A percentile compares a stretch with the other conserved stretches of the same genome.
phyloP scores from a whole-genome alignment of 2,329 filamentous ascomycete species.

The Epichloe coenophiala region DNA sequence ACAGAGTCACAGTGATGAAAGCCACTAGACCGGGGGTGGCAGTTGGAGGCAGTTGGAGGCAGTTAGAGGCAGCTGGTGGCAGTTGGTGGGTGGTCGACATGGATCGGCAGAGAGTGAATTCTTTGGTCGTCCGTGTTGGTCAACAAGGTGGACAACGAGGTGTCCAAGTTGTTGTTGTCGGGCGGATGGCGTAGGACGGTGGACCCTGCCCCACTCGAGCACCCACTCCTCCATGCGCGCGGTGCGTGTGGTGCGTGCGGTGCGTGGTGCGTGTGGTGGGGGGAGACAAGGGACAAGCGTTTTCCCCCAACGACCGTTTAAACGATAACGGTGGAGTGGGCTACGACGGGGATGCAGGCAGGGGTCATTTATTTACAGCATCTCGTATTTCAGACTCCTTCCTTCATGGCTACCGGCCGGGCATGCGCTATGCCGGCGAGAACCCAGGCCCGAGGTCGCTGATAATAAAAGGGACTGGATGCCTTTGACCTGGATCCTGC shows the following conservation, averaged over 20 bases:
- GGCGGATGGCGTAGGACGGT: neutral
- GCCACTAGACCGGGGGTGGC: too few relatives aligned
- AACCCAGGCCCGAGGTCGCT: neutral
- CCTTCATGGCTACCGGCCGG: neutral
- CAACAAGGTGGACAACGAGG: too few relatives aligned
- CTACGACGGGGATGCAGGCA: constrained; percentile 4
- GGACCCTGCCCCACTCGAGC: neutral
- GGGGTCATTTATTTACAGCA: constrained; percentile 7
- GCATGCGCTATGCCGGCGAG: neutral
- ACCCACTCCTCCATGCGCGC: neutral
- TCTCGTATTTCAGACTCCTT: constrained; percentile 7
- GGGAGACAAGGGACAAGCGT: neutral
- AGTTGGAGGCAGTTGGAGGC: neutral
- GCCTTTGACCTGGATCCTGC: neutral
- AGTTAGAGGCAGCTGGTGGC: neutral
- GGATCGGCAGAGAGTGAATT: neutral
- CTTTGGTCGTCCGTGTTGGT: neutral
- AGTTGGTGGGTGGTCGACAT: neutral
- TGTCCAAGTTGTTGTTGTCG: neutral
- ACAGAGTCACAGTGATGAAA: too few relatives aligned
- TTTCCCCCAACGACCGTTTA: neutral
- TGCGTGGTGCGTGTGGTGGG: too few relatives aligned
- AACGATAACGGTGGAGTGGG: neutral
- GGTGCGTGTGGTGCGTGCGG: neutral
- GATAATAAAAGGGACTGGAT: constrained; percentile 1